phyloP scores from a whole-genome alignment of 495 filamentous ascomycete genomes.

The Penicillium canescens region DNA sequence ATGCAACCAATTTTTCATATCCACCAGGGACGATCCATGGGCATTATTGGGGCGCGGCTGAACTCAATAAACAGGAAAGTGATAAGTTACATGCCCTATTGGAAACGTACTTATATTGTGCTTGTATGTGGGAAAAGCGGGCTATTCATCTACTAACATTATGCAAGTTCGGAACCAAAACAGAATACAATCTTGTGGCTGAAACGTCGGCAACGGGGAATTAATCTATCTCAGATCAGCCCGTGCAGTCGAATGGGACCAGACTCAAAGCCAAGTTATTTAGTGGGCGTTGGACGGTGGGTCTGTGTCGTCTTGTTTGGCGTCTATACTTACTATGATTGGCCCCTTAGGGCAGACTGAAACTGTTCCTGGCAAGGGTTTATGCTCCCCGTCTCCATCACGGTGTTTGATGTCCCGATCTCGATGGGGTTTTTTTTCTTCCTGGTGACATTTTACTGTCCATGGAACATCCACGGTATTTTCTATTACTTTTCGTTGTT shows the following conservation, averaged over 20 bases:
- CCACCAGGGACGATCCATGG: not conserved
- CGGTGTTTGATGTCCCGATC: too few species aligned
- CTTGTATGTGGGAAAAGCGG: too few species aligned
- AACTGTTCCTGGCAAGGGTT: constrained; percentile 10
- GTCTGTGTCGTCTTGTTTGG: not conserved
- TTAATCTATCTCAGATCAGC: constrained; percentile 19
- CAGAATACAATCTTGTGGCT: constrained; percentile 3
- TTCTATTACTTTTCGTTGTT: not conserved
- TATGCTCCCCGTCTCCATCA: not conserved
- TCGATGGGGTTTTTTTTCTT: too few species aligned
- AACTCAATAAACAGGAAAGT: not conserved
- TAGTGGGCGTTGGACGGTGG: constrained; percentile 17
- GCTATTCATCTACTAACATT: too few species aligned
- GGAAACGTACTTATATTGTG: too few species aligned
- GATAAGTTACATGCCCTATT: not conserved
- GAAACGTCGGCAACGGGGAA: constrained; percentile 9
- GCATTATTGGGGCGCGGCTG: not conserved
- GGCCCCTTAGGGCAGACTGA: constrained; percentile 10
- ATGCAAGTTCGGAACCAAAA: too few species aligned
- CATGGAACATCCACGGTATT: not conserved
- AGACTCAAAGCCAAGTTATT: constrained; percentile 28
- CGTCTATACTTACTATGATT: constrained; percentile 4
- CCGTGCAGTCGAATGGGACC: constrained; percentile 14
- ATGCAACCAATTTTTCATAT: not conserved
- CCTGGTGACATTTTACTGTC: not conserved